A percentile compares a stretch with the other conserved stretches of the same genome.
Conservation (phyloP, 805 yeast genomes). For the Cyberlindnera euphorbiiphila region DNA sequence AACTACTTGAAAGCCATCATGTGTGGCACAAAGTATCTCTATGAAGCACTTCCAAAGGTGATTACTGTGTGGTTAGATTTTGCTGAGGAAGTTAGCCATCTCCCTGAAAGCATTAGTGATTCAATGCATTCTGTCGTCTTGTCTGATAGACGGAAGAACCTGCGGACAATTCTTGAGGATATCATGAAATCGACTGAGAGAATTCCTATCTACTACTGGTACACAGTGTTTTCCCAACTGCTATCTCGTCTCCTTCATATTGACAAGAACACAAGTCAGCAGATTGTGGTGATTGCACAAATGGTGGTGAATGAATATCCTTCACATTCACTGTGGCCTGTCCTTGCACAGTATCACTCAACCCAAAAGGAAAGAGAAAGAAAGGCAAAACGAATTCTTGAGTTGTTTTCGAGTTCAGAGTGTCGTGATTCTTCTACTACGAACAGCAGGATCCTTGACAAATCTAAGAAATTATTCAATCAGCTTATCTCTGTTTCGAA, state of each 20-base stretch:
- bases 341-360: constrained; percentile 67
- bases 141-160: constrained; percentile 32
- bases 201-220: constrained; percentile 64
- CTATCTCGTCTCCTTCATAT: constrained; percentile 73
- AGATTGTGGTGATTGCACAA: constrained; percentile 55
- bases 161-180: constrained; percentile 46
- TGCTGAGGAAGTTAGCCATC: constrained; percentile 32
- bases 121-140: constrained; percentile 10
- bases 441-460: constrained; percentile 17
- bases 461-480: constrained; percentile 27
- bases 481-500: constrained; percentile 27
- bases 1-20: constrained; percentile 57
- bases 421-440: constrained; percentile 16
- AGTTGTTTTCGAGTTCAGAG: constrained; percentile 25
- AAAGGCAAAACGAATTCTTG: constrained; percentile 44
- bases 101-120: constrained; percentile 20
- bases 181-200: constrained; percentile 40
- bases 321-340: constrained; percentile 80
- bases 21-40: constrained; percentile 60
- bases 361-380: constrained; percentile 40
- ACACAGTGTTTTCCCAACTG: constrained; percentile 80
- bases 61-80: constrained; percentile 89
- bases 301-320: constrained; percentile 66
- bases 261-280: constrained; percentile 49
- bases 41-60: constrained; percentile 86